phyloP scores from a whole-genome alignment of 2,329 filamentous ascomycete genomes.

The Stachybotrys chlorohalonatus region DNA sequence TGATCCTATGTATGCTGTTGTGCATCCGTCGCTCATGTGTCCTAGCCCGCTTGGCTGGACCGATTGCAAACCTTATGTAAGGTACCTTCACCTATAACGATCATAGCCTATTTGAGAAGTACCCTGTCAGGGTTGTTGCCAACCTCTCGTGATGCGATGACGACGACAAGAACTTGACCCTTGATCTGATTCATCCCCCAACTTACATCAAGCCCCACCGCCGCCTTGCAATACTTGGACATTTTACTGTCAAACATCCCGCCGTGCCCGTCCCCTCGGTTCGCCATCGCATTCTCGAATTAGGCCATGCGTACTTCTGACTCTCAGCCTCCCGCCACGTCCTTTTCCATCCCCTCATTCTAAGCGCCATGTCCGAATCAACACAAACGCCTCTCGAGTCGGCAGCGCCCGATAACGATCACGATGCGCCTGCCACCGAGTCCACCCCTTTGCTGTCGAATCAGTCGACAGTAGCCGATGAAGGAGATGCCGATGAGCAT shows the following conservation, averaged over 20 bases:
- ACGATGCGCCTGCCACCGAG: constrained; percentile 23
- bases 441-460: constrained; percentile 42
- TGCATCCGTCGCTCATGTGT: no score
- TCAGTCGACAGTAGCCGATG: constrained; percentile 1
- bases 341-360: background rate
- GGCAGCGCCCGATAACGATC: constrained; percentile 17
- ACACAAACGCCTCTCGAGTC: constrained; percentile 37
- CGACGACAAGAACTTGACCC: background rate
- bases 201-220: no score
- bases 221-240: no score
- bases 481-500: background rate
- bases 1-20: no score
- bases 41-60: no score
- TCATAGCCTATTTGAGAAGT: background rate
- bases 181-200: no score
- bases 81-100: background rate
- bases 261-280: no score
- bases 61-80: no score
- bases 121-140: background rate
- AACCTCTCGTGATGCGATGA: background rate
- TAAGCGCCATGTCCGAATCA: constrained; percentile 29
- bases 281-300: background rate
- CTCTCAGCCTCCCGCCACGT: background rate
- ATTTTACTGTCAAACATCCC: no score
- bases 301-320: background rate